A percentile compares a stretch with the other conserved stretches of the same genome.
phyloP scores from a whole-genome alignment of 2,329 filamentous ascomycete species.

The Penicillium brasilianum region DNA sequence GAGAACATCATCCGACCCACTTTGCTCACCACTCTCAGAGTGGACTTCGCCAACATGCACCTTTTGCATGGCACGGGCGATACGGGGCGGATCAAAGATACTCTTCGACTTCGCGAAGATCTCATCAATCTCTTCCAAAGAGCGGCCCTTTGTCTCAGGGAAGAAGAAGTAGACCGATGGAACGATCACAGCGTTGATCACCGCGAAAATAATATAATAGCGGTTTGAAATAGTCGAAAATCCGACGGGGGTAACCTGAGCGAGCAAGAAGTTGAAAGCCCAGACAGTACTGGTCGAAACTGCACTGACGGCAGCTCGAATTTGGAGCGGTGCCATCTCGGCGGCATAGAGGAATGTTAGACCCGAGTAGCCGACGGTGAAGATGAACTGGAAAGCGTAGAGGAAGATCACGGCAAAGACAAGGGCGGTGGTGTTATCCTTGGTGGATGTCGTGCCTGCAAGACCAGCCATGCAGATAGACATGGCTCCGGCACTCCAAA shows the following conservation, averaged over 20 bases:
- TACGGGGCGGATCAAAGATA: conserved; percentile 34
- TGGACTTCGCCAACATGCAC: conserved; percentile 12
- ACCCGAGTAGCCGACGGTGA: conserved; percentile 64
- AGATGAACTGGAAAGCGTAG: conserved; percentile 65
- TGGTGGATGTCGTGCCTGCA: conserved; percentile 55
- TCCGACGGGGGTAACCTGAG: conserved; percentile 45
- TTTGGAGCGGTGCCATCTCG: conserved; percentile 57
- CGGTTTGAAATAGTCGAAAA: conserved; percentile 54
- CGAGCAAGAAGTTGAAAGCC: conserved; percentile 46
- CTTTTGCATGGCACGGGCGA: conserved; percentile 30
- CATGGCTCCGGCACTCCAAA: conserved; percentile 39
- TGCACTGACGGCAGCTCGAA: conserved; percentile 57
- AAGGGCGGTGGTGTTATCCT: conserved; percentile 52
- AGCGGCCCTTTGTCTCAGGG: conserved; percentile 46
- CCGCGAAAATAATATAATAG: conserved; percentile 53
- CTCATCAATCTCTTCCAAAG: conserved; percentile 48
- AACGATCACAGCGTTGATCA: conserved; percentile 43
- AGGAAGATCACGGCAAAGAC: conserved; percentile 62
- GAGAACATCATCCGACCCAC: conserved; percentile 5
- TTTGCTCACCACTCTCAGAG: conserved; percentile 16
- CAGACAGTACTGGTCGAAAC: conserved; percentile 57
- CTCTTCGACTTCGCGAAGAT: conserved; percentile 42
- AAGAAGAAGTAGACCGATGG: conserved; percentile 45
- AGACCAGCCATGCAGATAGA: conserved; percentile 44
- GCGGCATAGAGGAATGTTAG: conserved; percentile 66